A percentile compares a stretch with the other conserved stretches of the same genome.
These are phyloP conservation scores for Aspergillus floridensis DNA, from an alignment of 2,329 filamentous ascomycete species.

Conservation along the genomic window DNA sequence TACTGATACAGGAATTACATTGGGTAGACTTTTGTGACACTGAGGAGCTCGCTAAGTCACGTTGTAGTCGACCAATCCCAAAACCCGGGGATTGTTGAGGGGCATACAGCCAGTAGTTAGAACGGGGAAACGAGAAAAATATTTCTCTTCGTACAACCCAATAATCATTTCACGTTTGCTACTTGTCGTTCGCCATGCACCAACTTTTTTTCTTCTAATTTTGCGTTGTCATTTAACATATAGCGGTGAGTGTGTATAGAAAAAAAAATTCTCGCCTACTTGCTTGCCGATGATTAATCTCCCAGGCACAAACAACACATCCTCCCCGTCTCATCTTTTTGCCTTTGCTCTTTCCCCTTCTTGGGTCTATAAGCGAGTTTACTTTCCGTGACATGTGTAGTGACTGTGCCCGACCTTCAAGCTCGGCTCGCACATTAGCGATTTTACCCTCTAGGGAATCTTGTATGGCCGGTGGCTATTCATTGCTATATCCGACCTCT, in stretches of 20 bases:
- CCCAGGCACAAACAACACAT: neutral
- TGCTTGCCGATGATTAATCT: neutral
- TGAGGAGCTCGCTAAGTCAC: neutral
- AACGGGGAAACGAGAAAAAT: neutral
- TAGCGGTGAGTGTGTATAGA: neutral
- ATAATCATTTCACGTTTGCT: neutral
- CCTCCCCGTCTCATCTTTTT: neutral
- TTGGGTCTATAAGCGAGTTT: neutral
- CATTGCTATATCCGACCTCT: no score
- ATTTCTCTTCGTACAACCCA: neutral
- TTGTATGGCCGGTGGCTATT: no score
- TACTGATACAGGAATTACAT: neutral
- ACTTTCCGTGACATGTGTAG: neutral
- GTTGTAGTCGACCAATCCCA: neutral
- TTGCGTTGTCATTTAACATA: neutral
- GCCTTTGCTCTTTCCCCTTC: neutral
- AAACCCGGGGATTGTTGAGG: neutral
- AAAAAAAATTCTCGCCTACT: neutral
- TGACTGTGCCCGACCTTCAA: neutral
- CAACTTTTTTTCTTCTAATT: neutral
- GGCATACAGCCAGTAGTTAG: neutral
- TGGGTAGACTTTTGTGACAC: neutral
- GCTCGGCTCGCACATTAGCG: neutral
- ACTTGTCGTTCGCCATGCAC: neutral
- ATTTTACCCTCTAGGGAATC: no score